Conservation (phyloP, 352 stramenopile species). For the Phytopythium litorale region DNA sequence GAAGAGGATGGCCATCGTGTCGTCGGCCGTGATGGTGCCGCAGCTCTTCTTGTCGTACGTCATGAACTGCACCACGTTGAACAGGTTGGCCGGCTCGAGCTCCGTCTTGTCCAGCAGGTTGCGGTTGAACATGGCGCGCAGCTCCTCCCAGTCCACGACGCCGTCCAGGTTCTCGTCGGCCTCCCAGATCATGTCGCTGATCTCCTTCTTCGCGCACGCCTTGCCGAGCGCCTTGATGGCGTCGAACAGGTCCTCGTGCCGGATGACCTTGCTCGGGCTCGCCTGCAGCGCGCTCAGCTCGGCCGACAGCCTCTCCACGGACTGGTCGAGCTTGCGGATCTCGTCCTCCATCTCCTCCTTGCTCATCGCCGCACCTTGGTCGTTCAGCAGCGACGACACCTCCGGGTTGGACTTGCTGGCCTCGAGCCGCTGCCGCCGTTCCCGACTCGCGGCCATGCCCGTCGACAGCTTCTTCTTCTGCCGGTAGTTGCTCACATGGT, state of each 20-base stretch:
- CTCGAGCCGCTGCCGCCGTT: slow-evolving; percentile 59
- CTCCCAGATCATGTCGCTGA: slow-evolving; percentile 98
- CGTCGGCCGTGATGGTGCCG: slow-evolving; percentile 93
- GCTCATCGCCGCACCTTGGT: slow-evolving; percentile 76
- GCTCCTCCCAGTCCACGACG: slow-evolving; percentile 93
- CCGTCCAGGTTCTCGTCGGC: slow-evolving; percentile 97
- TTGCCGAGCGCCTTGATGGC: slow-evolving; percentile 93
- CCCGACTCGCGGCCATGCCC: slow-evolving; percentile 38
- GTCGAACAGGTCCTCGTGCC: slow-evolving; percentile 91
- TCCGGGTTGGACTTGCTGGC: slow-evolving; percentile 64
- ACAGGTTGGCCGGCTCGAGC: slow-evolving; percentile 94
- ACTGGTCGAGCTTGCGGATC: slow-evolving; percentile 56
- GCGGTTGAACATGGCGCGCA: slow-evolving; percentile 95
- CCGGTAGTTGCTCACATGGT: slow-evolving; percentile 90
- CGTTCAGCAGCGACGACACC: slow-evolving; percentile 69
- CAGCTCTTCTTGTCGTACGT: slow-evolving; percentile 96
- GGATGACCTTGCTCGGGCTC: slow-evolving; percentile 71
- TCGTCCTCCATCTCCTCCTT: slow-evolving; percentile 76
- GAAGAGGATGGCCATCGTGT: slow-evolving; percentile 98
- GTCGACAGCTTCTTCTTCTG: slow-evolving; percentile 75
- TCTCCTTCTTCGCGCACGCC: slow-evolving; percentile 92
- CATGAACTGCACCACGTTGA: slow-evolving; percentile 98
- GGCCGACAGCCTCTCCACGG: slow-evolving; percentile 39
- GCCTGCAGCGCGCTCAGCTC: slow-evolving; percentile 56
- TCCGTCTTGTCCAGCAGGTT: slow-evolving; percentile 95